Conservation (phyloP, 176 grass and related monocot species). For the Stipa capillata region DNA sequence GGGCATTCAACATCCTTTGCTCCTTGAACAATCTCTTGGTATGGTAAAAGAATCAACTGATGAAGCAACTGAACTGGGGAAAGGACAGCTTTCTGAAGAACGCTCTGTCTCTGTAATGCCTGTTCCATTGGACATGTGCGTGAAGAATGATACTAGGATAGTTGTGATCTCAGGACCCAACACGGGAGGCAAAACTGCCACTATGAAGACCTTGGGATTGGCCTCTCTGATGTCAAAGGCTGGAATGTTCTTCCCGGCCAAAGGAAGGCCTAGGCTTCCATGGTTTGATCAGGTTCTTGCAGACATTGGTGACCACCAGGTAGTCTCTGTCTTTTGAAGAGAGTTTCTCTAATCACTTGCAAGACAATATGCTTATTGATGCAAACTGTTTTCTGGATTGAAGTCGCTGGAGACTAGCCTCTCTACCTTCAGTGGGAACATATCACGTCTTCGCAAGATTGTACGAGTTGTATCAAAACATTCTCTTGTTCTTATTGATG, state of each 20-base stretch:
- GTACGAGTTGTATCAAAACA: constrained; percentile 44
- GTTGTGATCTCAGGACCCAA: constrained; percentile 86
- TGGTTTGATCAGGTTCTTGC: constrained; percentile 73
- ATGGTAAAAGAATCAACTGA: not conserved
- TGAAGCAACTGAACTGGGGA: constrained; percentile 1
- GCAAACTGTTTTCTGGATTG: constrained; percentile 59
- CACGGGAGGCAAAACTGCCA: constrained; percentile 80
- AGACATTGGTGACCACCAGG: constrained; percentile 79
- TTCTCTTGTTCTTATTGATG: constrained; percentile 72
- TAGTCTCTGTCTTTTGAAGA: constrained; percentile 58
- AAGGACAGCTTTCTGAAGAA: constrained; percentile 8
- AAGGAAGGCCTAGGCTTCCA: constrained; percentile 53
- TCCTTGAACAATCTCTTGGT: constrained; percentile 47
- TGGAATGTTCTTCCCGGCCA: constrained; percentile 69
- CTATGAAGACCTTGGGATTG: constrained; percentile 78
- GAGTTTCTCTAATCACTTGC: constrained; percentile 29
- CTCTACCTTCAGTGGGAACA: constrained; percentile 77
- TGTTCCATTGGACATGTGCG: constrained; percentile 53
- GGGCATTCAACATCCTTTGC: constrained; percentile 58
- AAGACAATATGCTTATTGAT: constrained; percentile 46
- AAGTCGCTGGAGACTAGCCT: constrained; percentile 79
- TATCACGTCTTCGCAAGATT: constrained; percentile 67
- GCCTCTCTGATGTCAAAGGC: constrained; percentile 67
- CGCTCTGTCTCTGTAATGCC: constrained; percentile 17
- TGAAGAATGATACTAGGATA: constrained; percentile 37